Evolutionary conservation across 352 stramenopile species (phyloP), one percentile per base, ranked within the genome.

Genomic region (Pythium brachiatum): DNA sequence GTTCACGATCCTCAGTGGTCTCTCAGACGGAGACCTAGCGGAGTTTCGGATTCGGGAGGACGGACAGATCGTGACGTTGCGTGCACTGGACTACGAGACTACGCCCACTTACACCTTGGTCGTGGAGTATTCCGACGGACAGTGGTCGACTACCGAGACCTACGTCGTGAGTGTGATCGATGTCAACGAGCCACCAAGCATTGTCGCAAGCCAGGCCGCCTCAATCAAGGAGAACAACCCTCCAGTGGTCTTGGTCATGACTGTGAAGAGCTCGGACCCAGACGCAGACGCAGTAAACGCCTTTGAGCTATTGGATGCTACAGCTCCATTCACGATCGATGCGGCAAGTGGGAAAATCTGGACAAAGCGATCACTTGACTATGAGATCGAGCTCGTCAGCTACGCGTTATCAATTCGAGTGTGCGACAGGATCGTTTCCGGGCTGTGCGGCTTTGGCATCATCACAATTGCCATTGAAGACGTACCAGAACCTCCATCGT

Each of bases 101-200:
- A 39, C 46, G 13, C 7, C 60, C 2, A 32, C 8, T 8, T 76
- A 71, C 25, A 23, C 21, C 2, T 26, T 76, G 23, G 25, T 31
- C 0, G 27, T 70, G 2, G 11, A 47, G 38, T 76, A 73, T 20
- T 70, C 61, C 12, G 69, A 76, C 29, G 69, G 69, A 7, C 70
- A 89, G 48, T 89, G 72, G 25, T 61, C 29, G 7, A 52, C 53
- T 0, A 59, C 41, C 9, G 3, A 61, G 15, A 68, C 57, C 16
- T 64, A 83, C 12, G 53, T 26, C 8, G 41, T 89, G 23, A 34
- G 18, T n/a, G 66, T 89, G 13, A n/a, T 76, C 0, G 70, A 89
- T 39, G 73, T 83, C 32, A 86, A 89, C 53, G 79, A 89, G 56
- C 21, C 71, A 1, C 72, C 79, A 20, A 51, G 61, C 0, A n/a